Evolutionary conservation across 2,329 filamentous ascomycete species (phyloP), one percentile per base, ranked within the genome.

Genomic region (Periglandula ipomoeae): DNA sequence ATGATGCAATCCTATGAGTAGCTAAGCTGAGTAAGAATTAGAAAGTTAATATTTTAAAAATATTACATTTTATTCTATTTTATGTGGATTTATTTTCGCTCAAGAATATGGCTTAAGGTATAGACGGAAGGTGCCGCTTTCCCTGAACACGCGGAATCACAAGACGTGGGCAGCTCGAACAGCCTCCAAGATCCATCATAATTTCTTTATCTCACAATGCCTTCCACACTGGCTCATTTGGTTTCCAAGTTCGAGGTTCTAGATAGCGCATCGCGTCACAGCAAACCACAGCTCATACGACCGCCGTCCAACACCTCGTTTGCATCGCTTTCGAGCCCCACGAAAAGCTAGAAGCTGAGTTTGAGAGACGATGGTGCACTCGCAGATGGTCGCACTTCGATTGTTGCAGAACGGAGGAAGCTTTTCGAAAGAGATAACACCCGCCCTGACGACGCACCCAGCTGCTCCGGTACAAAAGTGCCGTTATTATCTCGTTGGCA

Each of bases 241-340:
- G 58, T 68, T 0, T 64, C 62, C n/a, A 66, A 61, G 38, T 68
- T 66, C 34, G 65, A 68, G 52, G 51, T 53, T n/a, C 53, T 64
- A 3, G 61, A 65, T 43, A 54, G 54, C 19, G 35, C 46, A 6
- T 43, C 54, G 30, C 50, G 44, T 22, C 32, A 44, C 17, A 32
- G 32, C 45, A 49, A 43, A 17, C 20, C 23, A 4, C 1, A 44
- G 17, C 42, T 51, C 37, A 42, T 37, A 8, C 20, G 42, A 26
- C 30, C 42, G 10, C n/a, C 46, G 19, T 48, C 49, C 9, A n/a
- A 23, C 11, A 10, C 9, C 15, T 51, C 49, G 4, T 45, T 37
- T 37, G 42, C 17, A 27, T 43, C 46, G 35, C 24, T 43, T 6
- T 26, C 26, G 27, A 19, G 30, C 3, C 19, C 45, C n/a, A 22